Base-by-base conservation (phyloP, 2,329 filamentous ascomycete species). In the Alternaria burnsii region DNA sequence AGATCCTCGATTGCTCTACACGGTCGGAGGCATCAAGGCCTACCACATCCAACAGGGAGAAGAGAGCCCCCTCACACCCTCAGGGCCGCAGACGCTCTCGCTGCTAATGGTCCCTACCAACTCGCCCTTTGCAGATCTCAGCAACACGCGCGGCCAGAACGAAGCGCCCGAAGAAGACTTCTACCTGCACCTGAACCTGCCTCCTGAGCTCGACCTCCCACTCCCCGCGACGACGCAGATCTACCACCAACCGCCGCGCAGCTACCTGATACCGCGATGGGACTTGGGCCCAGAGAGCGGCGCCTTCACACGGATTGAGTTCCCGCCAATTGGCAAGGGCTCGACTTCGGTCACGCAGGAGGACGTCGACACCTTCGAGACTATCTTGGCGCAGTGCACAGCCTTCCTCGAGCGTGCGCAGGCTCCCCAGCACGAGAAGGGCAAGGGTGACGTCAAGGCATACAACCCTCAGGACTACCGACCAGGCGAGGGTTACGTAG, bases 381-480 rank as follows among this genome's bases (percentile, higher is more conserved):
- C 94, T 3, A 98, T 98, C 66, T 85, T 98, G 52, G 94, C 94
- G n/a, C 93, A 98, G 80, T 98, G 94, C 79, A 98, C 94, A 2
- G 92, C 94, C 2, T 98, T 99, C 78, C 86, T 97, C 5, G 94
- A 98, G 79, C 88, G 93, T 44, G 90, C 92, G 10, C 84, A 89
- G 41, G 71, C 74, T n/a, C 88, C 91, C 7, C 89, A 83, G 26
- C 69, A 78, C 20, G 67, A 67, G 42, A 71, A 70, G 55, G 66
- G 78, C 63, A 76, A 76, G 43, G 72, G 68, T 56, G 65, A 67
- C 28, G 61, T 72, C 40, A 76, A 77, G 55, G 63, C 76, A 40
- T 98, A 98, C 79, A 94, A 97, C 74, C 94, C 94, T 0, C 88
- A 88, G 24, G 86, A 90, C 68, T 98, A 90, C 79, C 88, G 86